A percentile compares a stretch with the other conserved stretches of the same genome.
phyloP scores from a whole-genome alignment of 2,329 filamentous ascomycete species.

The Trichoderma sp. region DNA sequence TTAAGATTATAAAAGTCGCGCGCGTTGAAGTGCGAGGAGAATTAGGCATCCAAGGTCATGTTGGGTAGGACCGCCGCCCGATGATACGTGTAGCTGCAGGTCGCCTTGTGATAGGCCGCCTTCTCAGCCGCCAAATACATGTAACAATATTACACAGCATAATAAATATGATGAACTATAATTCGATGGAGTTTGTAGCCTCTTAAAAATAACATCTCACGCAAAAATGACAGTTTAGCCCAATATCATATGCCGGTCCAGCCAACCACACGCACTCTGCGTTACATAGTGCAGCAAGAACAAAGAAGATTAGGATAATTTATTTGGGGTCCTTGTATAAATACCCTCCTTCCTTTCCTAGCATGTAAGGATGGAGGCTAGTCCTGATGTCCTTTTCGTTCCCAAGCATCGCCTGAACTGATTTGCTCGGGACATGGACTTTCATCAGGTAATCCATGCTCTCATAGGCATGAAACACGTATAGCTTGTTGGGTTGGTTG shows the following conservation, averaged over 20 bases:
- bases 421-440: not conserved
- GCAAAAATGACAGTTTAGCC: not conserved
- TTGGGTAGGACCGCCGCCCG: not conserved
- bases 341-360: not conserved
- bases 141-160: no score
- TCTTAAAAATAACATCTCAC: not conserved
- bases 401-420: not conserved
- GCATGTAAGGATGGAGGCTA: not conserved
- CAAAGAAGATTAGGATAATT: not conserved
- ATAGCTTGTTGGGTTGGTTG: not conserved
- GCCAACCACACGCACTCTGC: not conserved
- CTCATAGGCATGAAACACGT: not conserved
- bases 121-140: not conserved
- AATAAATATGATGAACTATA: no score
- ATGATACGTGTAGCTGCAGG: not conserved
- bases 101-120: not conserved
- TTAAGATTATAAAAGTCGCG: rapidly evolving
- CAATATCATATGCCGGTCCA: not conserved
- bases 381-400: not conserved
- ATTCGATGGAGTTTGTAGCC: not conserved
- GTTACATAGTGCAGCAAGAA: not conserved
- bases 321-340: not conserved
- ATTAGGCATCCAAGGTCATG: not conserved
- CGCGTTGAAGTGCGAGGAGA: not conserved
- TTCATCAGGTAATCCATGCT: not conserved